Evolutionary conservation across 345 rosid species (phyloP), one percentile per base, ranked within the genome.

Genomic region (Lepidium aucheri): DNA sequence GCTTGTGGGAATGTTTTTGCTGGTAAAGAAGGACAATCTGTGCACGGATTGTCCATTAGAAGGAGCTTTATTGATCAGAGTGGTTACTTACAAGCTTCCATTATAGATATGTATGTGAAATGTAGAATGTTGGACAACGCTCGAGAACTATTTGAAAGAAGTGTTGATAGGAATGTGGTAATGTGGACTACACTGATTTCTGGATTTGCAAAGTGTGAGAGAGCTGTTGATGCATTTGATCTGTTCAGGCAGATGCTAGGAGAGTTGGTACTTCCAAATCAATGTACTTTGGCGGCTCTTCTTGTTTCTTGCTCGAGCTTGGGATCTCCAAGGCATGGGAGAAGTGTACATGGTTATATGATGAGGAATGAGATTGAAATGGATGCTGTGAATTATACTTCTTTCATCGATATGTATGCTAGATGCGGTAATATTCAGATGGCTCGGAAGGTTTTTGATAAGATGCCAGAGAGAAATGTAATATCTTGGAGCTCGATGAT

Each of bases 401-500:
- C 74, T 67, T 70, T 86, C 38, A 74, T 84, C 3, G 87, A 81
- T 55, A 82, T 84, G 87, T 82, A 79, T 18, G 82, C 83, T 33
- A 79, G 76, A 75, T 80, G 84, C 18, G 85, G 84, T 12, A 63
- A 45, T 34, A 40, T 81, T 56, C 68, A 47, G 52, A 53, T 54
- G 72, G 85, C 83, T 14, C 36, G 46, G 33, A 52, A 67, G 42
- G 73, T 78, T 56, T 78, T 83, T 13, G 64, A 55, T 55, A 28
- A 45, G 57, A 82, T 82, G 85, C 70, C 81, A 17, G 71, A 70
- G 36, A 82, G 66, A 72, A 82, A 78, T 34, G 76, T 76, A 46
- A 76, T 82, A 51, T 81, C 89, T 7, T 84, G 87, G 89, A 84
- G 83, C 52, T 76, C 78, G 0, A 59, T 84, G 74, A 81, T 82